These are phyloP conservation scores for Blastocystis sp. DNA, from an alignment of 352 stramenopile species.

Conservation along the genomic window DNA sequence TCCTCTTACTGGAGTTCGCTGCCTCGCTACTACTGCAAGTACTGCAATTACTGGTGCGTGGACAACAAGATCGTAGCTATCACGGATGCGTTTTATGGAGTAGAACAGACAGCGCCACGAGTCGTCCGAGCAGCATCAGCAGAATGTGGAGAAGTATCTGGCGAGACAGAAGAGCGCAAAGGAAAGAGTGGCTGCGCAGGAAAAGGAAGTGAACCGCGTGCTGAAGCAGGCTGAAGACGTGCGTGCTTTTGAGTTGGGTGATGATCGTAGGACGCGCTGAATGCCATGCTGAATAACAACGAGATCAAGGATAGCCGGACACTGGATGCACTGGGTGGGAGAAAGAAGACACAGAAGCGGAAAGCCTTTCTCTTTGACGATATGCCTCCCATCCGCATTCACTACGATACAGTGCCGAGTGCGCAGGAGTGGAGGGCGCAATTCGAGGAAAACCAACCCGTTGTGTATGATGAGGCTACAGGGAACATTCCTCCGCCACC, in stretches of 20 bases:
- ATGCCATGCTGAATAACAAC: not conserved
- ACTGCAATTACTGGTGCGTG: conserved; percentile 67
- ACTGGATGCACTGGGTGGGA: not conserved
- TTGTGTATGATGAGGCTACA: conserved; percentile 20
- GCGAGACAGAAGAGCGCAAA: conserved; percentile 26
- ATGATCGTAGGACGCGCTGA: conserved; percentile 30
- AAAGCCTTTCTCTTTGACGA: conserved; percentile 7
- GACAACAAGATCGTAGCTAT: conserved; percentile 59
- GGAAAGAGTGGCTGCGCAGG: conserved; percentile 26
- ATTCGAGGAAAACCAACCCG: not conserved
- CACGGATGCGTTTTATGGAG: not conserved
- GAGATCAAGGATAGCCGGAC: not conserved
- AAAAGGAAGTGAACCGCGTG: conserved; percentile 34
- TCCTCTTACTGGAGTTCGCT: conserved; percentile 51
- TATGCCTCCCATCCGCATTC: conserved; percentile 14
- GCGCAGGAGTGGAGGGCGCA: not conserved
- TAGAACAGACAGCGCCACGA: conserved; percentile 63
- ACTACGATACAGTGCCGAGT: conserved; percentile 30
- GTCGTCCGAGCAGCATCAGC: conserved; percentile 48
- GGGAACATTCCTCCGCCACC: conserved; percentile 19
- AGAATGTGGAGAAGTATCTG: conserved; percentile 59
- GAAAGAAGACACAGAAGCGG: conserved; percentile 18
- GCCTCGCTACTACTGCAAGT: conserved; percentile 44
- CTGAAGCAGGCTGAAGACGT: conserved; percentile 36
- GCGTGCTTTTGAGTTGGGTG: not conserved